Conservation (phyloP, 2,329 filamentous ascomycete genomes). For the Neopestalotiopsis sp. region DNA sequence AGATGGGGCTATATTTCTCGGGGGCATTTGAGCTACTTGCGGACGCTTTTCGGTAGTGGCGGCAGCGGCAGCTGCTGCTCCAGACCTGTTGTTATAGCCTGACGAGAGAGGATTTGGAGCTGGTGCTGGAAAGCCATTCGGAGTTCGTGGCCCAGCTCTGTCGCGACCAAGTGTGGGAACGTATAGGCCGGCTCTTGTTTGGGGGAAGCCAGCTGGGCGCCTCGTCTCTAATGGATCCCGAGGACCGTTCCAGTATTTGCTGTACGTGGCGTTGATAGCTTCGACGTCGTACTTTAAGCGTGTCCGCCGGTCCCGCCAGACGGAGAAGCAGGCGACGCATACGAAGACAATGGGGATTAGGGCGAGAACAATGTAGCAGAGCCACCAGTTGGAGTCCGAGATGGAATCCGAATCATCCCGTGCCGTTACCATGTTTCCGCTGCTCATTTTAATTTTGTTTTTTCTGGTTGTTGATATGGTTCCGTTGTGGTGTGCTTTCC, state of each 20-base stretch:
- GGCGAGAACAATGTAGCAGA: slow-evolving; percentile 29
- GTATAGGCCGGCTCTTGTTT: background rate
- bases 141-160: background rate
- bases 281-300: slow-evolving; percentile 23
- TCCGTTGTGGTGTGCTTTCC: background rate
- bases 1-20: background rate
- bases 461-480: background rate
- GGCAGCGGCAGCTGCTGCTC: background rate
- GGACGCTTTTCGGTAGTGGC: background rate
- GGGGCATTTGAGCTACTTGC: background rate
- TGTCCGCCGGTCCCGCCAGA: slow-evolving; percentile 21
- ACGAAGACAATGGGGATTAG: slow-evolving; percentile 30
- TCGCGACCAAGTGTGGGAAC: background rate
- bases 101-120: background rate
- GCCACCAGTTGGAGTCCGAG: slow-evolving; percentile 29
- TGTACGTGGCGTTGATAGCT: slow-evolving; percentile 32
- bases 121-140: background rate
- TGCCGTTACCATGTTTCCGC: background rate
- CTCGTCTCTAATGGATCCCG: background rate
- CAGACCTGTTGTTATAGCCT: background rate
- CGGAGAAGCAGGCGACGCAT: slow-evolving; percentile 23
- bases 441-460: background rate
- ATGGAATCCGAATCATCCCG: background rate
- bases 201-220: background rate
- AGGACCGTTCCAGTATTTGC: slow-evolving; percentile 33